Conservation (phyloP, 805 yeast genomes). For the Candida methanosorbosa region DNA sequence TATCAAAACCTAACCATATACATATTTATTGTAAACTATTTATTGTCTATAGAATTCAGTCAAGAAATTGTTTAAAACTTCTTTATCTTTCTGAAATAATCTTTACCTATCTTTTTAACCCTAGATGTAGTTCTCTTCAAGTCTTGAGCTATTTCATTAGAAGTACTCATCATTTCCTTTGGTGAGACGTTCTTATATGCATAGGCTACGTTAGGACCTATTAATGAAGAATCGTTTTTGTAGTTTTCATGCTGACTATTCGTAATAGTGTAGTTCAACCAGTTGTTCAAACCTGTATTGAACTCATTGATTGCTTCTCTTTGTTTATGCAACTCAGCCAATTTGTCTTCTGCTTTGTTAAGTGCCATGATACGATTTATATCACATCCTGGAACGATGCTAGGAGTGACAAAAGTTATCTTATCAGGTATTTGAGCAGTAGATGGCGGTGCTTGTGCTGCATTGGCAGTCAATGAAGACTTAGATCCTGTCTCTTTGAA, state of each 20-base stretch:
- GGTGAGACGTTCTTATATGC: slow-evolving; percentile 53
- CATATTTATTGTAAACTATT: background rate
- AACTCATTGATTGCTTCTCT: slow-evolving; percentile 31
- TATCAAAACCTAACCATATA: background rate
- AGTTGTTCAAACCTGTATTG: slow-evolving; percentile 51
- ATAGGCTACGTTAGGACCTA: slow-evolving; percentile 49
- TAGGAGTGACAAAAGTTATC: slow-evolving; percentile 6
- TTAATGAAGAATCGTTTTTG: slow-evolving; percentile 16
- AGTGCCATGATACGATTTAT: slow-evolving; percentile 32
- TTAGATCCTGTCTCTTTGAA: too few relatives aligned
- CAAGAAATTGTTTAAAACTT: too few relatives aligned
- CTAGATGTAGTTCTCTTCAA: slow-evolving; percentile 26
- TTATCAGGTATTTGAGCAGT: slow-evolving; percentile 2
- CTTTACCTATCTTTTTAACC: slow-evolving; percentile 17
- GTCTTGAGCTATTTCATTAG: slow-evolving; percentile 31
- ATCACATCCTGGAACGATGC: slow-evolving; percentile 12
- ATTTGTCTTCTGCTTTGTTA: slow-evolving; percentile 31
- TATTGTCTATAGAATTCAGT: too few relatives aligned
- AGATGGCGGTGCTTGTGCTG: background rate
- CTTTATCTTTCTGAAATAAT: slow-evolving; percentile 13
- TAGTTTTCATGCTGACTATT: slow-evolving; percentile 22
- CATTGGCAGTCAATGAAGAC: too few relatives aligned
- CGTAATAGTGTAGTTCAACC: slow-evolving; percentile 28
- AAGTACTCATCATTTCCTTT: slow-evolving; percentile 22
- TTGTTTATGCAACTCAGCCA: slow-evolving; percentile 32